Evolutionary conservation across 306 rosid genomes (phyloP), one percentile per base, ranked within the genome.

Genomic region (Begonia loranthoides): DNA sequence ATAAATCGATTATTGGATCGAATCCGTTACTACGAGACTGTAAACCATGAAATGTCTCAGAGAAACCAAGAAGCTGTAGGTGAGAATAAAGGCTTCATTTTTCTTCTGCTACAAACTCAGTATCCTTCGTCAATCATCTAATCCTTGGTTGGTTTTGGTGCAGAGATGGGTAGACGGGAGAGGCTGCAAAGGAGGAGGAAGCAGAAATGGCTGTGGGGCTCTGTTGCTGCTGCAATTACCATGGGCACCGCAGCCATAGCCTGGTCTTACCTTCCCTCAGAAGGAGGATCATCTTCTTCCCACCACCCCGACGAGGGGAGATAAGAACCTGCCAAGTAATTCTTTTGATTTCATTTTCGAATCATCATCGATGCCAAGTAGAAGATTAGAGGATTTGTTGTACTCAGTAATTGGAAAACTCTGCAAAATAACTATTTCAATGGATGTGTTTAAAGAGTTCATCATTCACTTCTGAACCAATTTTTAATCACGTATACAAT

Each of bases 1-100:
- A 92, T 92, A 55, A 82, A 84, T 67, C 82, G 99, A 28, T 76
- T 92, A 67, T 41, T 55, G 41, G 99, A 92, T 61, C 87, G 92
- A 39, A 93, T 92, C 43, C 84, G 34, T 46, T 86, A 69, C 69
- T 92, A 92, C 57, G 94, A 86, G 84, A 83, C 90, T 17, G 87
- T 83, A 82, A 92, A 86, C 69, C 84, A 71, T 73, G 99, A 92
- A 76, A 86, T 92, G 99, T 87, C 84, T 60, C 99, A 92, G 79
- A 75, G 99, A 74, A 92, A 92, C 72, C 93, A 78, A 78, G 96
- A 92, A 33, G 95, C 81, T 63, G 67, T 92, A 9, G 99, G 99
- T 92, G 39, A 82, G 92, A 66, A 2, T 43, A 11, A 43, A 28
- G 36, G 36, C 47, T 43, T 10, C 47, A 43, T 43, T 43, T 43